Evolutionary conservation across 2,329 filamentous ascomycete species (phyloP).

Genomic region (Hymenoscyphus salicellus): DNA sequence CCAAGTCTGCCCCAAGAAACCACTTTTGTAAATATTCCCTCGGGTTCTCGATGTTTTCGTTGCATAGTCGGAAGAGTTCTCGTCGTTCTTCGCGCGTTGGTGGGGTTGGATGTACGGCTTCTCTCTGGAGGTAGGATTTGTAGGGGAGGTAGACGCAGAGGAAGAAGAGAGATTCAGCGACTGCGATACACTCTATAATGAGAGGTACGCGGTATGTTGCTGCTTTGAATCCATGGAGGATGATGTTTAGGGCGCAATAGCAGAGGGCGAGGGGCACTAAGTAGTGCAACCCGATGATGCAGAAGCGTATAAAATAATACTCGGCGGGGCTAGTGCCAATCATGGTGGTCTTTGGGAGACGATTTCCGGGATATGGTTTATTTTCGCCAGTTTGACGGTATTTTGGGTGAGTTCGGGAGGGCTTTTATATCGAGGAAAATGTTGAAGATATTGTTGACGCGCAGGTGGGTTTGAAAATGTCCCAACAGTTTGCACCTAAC

Average conservation of each 20-base stretch:
- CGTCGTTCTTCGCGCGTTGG: slow-evolving; percentile 45
- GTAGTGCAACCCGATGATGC: slow-evolving; percentile 47
- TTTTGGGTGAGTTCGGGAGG: no score
- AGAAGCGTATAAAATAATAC: slow-evolving; percentile 43
- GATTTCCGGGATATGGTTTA: no score
- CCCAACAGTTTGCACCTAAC: no score
- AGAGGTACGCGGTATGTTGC: slow-evolving; percentile 32
- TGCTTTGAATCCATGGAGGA: slow-evolving; percentile 34
- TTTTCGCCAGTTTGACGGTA: no score
- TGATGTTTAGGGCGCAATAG: slow-evolving; percentile 40
- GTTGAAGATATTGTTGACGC: no score
- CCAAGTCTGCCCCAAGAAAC: slow-evolving; percentile 52
- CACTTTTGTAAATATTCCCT: slow-evolving; percentile 54
- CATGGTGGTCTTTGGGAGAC: slow-evolving; percentile 27
- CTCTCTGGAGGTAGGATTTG: slow-evolving; percentile 48
- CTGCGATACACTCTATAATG: slow-evolving; percentile 41
- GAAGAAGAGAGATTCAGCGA: slow-evolving; percentile 54
- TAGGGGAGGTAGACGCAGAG: slow-evolving; percentile 52
- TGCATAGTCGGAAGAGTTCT: slow-evolving; percentile 50
- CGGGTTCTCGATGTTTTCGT: slow-evolving; percentile 50
- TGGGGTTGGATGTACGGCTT: slow-evolving; percentile 48
- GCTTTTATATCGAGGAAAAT: no score
- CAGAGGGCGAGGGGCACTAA: slow-evolving; percentile 49
- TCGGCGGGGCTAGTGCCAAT: slow-evolving; percentile 35
- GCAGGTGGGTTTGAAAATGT: no score